Conservation (phyloP, 805 yeast species). For the Metschnikowia drakensbergensis region DNA sequence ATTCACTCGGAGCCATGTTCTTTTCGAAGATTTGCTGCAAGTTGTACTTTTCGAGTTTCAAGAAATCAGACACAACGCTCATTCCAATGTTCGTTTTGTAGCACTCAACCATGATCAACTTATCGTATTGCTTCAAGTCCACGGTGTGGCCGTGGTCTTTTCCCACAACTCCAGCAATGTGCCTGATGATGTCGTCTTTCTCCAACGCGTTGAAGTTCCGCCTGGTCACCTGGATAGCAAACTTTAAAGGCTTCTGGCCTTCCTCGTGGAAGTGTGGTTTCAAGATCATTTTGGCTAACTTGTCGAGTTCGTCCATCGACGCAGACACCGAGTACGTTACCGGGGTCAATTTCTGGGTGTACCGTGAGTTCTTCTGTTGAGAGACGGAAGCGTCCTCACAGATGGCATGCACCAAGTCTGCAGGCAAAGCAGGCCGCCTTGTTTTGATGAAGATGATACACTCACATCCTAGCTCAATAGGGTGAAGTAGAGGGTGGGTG, state of each 20-base stretch:
- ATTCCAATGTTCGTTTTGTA: slow-evolving; percentile 86
- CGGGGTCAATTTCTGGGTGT: slow-evolving; percentile 78
- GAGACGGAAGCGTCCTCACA: slow-evolving; percentile 57
- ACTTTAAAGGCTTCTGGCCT: slow-evolving; percentile 43
- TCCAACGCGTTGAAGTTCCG: slow-evolving; percentile 74
- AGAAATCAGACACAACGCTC: slow-evolving; percentile 71
- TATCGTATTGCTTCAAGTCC: slow-evolving; percentile 75
- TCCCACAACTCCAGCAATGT: slow-evolving; percentile 71
- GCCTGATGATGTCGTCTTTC: slow-evolving; percentile 67
- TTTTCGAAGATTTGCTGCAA: slow-evolving; percentile 74
- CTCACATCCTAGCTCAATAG: slow-evolving; percentile 69
- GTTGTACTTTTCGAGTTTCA: slow-evolving; percentile 63
- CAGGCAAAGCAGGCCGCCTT: slow-evolving; percentile 76
- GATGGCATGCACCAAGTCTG: slow-evolving; percentile 56
- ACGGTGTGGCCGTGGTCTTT: slow-evolving; percentile 68
- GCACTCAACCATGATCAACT: slow-evolving; percentile 78
- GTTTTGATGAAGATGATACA: slow-evolving; percentile 84
- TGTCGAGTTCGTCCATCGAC: slow-evolving; percentile 59
- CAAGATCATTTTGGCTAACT: slow-evolving; percentile 57
- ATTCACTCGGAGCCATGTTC: slow-evolving; percentile 20
- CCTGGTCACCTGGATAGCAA: slow-evolving; percentile 77
- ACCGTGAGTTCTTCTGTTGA: slow-evolving; percentile 58
- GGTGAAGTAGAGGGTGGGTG: slow-evolving; percentile 38
- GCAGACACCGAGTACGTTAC: slow-evolving; percentile 73
- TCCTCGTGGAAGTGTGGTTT: slow-evolving; percentile 61